Evolutionary conservation across 1,284 basidiomycete species (phyloP).

Genomic region (Sporisorium scitamineum): DNA sequence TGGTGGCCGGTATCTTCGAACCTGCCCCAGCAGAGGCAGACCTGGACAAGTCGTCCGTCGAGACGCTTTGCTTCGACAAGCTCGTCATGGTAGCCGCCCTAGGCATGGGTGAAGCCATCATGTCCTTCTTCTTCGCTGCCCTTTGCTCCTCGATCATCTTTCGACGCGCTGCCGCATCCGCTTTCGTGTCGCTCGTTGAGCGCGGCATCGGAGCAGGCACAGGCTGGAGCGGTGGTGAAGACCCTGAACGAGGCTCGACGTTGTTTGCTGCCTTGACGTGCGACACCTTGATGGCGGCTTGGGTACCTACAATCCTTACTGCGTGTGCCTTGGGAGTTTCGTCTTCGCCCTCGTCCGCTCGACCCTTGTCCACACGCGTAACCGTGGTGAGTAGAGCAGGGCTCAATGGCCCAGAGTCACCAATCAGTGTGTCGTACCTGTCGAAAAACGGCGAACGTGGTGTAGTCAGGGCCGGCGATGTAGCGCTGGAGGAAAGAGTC

Average conservation of each 20-base stretch:
- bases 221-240: conserved; percentile 11
- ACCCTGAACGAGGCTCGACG: background rate
- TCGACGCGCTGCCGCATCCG: conserved; percentile 35
- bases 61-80: conserved; percentile 9
- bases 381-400: conserved; percentile 23
- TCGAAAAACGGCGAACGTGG: conserved; percentile 55
- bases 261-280: conserved; percentile 9
- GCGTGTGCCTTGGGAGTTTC: conserved; percentile 44
- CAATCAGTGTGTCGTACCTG: conserved; percentile 34
- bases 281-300: conserved; percentile 25
- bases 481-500: conserved; percentile 12
- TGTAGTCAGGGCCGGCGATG: conserved; percentile 19
- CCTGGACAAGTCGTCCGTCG: background rate
- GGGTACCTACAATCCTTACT: conserved; percentile 27
- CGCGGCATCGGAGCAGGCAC: conserved; percentile 22
- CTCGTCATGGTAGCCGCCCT: conserved; percentile 22
- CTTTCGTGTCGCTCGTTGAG: conserved; percentile 25
- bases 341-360: conserved; percentile 7
- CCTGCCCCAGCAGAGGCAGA: background rate
- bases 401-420: conserved; percentile 28
- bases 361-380: background rate
- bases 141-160: conserved; percentile 55
- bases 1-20: background rate
- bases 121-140: conserved; percentile 44
- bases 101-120: conserved; percentile 31